Evolutionary conservation across 78 protist species (phyloP), one percentile per base, ranked within the genome.

Genomic region (Chrysochromulina parva): DNA sequence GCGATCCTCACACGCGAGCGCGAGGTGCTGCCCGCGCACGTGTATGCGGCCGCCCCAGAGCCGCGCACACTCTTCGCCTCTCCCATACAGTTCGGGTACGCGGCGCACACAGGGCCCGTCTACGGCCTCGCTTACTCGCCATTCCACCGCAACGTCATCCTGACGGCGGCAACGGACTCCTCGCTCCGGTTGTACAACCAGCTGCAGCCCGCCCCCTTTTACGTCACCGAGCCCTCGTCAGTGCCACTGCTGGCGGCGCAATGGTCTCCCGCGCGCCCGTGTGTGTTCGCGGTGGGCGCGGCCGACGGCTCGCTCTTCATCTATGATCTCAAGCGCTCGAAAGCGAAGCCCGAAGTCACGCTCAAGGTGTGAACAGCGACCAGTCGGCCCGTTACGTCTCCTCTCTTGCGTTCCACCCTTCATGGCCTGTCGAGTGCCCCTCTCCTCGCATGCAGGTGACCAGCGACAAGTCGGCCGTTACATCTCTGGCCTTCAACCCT

Each of bases 41-140:
- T 78, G 5, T 53, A 13, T 7, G 62, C n/a, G 16, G 86, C 86
- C 17, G 0, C 10, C 14, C 62, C 86, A 0, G 86, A 26, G 5
- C 62, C 19, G 24, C 19, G 19, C n/a, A 17, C 16, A 20, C 24
- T 78, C 60, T 78, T n/a, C 60, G 17, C 1, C 48, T 78, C 86
- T 0, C 86, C 86, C 38, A 3, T 28, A 47, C 0, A 58, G 47
- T 53, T 78, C 59, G 0, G 20, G 5, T 57, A n/a, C 62, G 62
- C 7, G 62, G 62, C 84, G 50, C 92, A 90, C 88, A 14, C 16
- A 5, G 92, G 92, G 17, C 92, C 92, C 6, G 92, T 90, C 28
- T 47, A 78, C 54, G 73, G 16, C 38, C 4, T 52, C 52, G 22
- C 65, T 10, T 48, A 4, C 47, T 90, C 92, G 50, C 92, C 92